These are phyloP conservation scores for Solanum verrucosum DNA, from an alignment of 257 asterid genomes.

Conservation along the genomic window DNA sequence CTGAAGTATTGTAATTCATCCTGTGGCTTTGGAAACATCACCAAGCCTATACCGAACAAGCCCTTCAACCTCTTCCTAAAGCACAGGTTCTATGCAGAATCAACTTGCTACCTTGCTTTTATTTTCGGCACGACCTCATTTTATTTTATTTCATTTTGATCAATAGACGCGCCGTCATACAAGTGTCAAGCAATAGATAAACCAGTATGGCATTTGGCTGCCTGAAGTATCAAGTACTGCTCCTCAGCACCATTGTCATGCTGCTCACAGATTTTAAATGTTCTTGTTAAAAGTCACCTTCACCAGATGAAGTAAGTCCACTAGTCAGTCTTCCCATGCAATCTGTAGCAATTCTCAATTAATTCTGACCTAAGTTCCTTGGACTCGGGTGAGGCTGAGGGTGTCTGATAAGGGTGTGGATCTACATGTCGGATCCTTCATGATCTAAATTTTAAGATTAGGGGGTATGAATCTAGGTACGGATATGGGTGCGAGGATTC, in stretches of 20 bases:
- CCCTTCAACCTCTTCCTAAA: background rate
- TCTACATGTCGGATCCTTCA: background rate
- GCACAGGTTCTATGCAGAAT: background rate
- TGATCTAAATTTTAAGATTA: background rate
- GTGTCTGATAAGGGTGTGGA: background rate
- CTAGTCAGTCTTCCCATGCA: background rate
- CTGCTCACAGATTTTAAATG: background rate
- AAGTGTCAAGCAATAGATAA: background rate
- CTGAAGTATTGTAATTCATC: background rate
- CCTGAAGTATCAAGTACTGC: background rate
- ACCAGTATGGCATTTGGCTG: background rate
- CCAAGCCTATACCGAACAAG: background rate
- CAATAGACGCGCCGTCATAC: background rate
- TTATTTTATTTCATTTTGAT: background rate
- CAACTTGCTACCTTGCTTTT: background rate
- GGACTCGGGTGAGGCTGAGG: background rate
- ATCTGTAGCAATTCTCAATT: background rate
- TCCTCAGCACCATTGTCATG: background rate
- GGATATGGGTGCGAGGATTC: background rate
- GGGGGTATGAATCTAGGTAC: background rate
- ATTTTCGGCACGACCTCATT: background rate
- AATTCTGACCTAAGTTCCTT: background rate
- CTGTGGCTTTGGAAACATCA: background rate
- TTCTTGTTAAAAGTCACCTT: background rate
- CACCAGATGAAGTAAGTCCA: background rate